phyloP scores from a whole-genome alignment of 805 yeast species.

The Wickerhamiella galacta region DNA sequence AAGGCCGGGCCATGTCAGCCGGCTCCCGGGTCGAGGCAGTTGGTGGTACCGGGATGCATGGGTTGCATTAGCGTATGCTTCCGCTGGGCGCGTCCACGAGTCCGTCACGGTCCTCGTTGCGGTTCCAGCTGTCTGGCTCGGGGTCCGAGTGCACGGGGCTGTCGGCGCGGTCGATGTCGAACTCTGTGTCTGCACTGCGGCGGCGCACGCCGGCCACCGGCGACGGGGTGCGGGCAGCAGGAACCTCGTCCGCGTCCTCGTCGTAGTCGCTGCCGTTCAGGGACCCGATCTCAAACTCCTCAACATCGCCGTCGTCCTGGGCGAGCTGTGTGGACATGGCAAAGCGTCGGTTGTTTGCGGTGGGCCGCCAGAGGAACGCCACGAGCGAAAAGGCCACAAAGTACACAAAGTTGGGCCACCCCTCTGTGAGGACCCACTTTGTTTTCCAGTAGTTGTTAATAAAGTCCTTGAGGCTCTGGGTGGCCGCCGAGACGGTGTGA shows the following conservation, averaged over 20 bases:
- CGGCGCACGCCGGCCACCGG: slow-evolving; percentile 1
- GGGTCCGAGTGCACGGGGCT: slow-evolving; percentile 8
- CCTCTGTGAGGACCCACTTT: slow-evolving; percentile 72
- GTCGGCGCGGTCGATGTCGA: slow-evolving; percentile 10
- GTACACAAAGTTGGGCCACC: slow-evolving; percentile 88
- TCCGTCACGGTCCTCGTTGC: slow-evolving; percentile 12
- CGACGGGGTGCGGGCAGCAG: background rate
- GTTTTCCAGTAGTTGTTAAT: slow-evolving; percentile 85
- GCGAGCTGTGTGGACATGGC: slow-evolving; percentile 82
- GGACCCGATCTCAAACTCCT: slow-evolving; percentile 47
- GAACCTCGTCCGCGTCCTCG: slow-evolving; percentile 16
- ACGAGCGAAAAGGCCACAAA: slow-evolving; percentile 67
- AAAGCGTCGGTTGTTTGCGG: slow-evolving; percentile 82
- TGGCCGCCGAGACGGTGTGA: slow-evolving; percentile 51
- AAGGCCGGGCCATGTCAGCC: no score
- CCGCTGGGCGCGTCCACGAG: slow-evolving; percentile 14
- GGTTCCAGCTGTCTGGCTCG: slow-evolving; percentile 5
- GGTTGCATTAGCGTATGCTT: no score
- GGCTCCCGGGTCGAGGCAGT: no score
- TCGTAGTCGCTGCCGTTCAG: slow-evolving; percentile 27
- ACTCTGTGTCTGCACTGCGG: slow-evolving; percentile 7
- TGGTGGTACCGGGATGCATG: no score
- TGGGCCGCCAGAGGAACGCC: slow-evolving; percentile 94
- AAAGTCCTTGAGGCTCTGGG: slow-evolving; percentile 58
- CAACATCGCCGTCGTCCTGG: slow-evolving; percentile 58